Base-by-base conservation (phyloP, 805 yeast genomes). In the Kluyveromyces nonfermentans region DNA sequence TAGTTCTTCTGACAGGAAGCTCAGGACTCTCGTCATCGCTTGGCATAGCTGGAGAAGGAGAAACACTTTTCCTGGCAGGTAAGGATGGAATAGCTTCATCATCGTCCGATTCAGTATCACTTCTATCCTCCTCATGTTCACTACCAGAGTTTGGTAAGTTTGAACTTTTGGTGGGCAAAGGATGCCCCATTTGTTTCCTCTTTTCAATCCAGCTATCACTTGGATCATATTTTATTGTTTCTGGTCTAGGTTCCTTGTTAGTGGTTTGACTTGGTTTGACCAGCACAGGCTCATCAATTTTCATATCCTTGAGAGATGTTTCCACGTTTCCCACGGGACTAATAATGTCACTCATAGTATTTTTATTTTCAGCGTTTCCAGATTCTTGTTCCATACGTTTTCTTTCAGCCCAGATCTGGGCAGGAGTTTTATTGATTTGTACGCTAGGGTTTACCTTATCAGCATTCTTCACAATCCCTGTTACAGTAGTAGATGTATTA, bases 321-420 rank as follows among this genome's bases (percentile, higher is more conserved):
- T 25, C 30, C 4, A 25, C 30, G 3, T 25, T 25, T 4, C 12
- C 30, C 12, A 10, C 30, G 12, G 30, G 30, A 10, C 12, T 25
- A 14, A 37, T 34, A 3, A 31, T 44, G 19, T 39, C 45, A 15
- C 43, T 44, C 2, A 35, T 40, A 17, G 16, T 12, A 28, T 42
- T 44, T 20, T 10, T 15, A 9, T 21, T 16, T 18, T 40, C 17
- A 22, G 28, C 12, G 32, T 6, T 17, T 28, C 12, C 19, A 21
- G 21, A 15, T 36, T 10, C 33, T 20, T 59, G 80, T 73, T 39
- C 87, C 95, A 58, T 20, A 32, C 41, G 43, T 35, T 82, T 78
- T 67, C 81, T 84, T 60, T 84, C 96, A 19, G 96, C 97, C 97
- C 97, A 88, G 22, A 85, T 56, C 67, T 88, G 96, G 22, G 96